Conservation (phyloP, 75 land plant genomes). For the Cupressus sempervirens region DNA sequence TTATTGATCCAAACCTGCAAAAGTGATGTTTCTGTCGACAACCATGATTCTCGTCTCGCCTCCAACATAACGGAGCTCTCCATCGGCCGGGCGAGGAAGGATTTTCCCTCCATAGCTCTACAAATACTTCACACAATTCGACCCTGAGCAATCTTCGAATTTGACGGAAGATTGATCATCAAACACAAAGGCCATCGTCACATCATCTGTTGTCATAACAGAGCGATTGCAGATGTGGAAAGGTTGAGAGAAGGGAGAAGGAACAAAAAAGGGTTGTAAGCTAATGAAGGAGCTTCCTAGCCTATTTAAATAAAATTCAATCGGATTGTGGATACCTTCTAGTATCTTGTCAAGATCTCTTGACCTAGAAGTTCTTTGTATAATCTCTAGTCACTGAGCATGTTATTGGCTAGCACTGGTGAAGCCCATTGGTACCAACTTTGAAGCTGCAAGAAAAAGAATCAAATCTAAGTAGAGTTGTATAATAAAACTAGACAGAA, state of each 20-base stretch:
- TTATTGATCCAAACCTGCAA: not conserved
- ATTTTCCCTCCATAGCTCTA: constrained; percentile 48
- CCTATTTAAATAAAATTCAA: too few species aligned
- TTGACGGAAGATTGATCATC: too few species aligned
- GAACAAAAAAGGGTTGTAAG: too few species aligned
- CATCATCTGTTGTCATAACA: too few species aligned
- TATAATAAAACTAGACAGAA: not conserved
- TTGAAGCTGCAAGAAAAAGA: constrained; percentile 57
- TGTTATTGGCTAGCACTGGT: constrained; percentile 91
- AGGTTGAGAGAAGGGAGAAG: too few species aligned
- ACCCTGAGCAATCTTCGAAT: not conserved
- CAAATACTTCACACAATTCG: constrained; percentile 26
- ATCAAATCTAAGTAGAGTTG: not conserved
- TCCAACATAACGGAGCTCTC: constrained; percentile 39
- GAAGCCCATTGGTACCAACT: constrained; percentile 93
- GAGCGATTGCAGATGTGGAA: too few species aligned
- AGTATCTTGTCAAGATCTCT: constrained; percentile 88
- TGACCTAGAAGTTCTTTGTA: constrained; percentile 89
- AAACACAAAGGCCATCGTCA: too few species aligned
- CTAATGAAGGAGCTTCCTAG: too few species aligned
- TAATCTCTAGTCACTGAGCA: constrained; percentile 90
- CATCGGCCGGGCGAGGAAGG: constrained; percentile 32
- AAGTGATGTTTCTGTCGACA: constrained; percentile 33
- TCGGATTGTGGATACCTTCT: constrained; percentile 53
- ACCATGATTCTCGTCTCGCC: constrained; percentile 35